Conservation (phyloP, 1,139 yeast genomes). For the Diutina scorzettiae region DNA sequence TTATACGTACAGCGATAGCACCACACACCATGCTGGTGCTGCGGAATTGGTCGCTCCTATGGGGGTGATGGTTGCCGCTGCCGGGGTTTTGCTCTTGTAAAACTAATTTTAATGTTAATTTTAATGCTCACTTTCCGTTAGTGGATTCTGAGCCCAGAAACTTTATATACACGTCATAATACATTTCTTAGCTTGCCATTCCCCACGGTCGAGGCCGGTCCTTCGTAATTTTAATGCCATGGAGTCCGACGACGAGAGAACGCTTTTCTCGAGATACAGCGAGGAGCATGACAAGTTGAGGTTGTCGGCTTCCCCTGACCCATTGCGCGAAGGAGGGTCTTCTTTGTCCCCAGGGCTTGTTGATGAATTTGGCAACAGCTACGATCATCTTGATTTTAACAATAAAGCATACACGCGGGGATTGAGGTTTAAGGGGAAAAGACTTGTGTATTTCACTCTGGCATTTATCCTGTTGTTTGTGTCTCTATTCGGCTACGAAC, state of each 20-base stretch:
- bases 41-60: background rate
- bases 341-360: background rate
- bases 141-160: no score
- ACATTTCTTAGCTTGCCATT: no score
- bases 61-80: background rate
- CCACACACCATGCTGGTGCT: background rate
- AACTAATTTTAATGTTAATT: no score
- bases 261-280: background rate
- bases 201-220: no score
- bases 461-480: conserved; percentile 78
- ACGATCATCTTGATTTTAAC: conserved; percentile 28
- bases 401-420: conserved; percentile 22
- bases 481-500: conserved; percentile 25
- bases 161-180: background rate
- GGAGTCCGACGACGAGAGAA: conserved; percentile 5
- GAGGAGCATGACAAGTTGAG: background rate
- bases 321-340: background rate
- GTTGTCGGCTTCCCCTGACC: background rate
- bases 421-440: conserved; percentile 26
- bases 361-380: conserved; percentile 27
- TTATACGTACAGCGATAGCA: background rate
- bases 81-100: background rate
- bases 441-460: conserved; percentile 60
- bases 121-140: no score
- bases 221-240: conserved; percentile 3